Base-by-base conservation (phyloP, 768 basidiomycete genomes). In the Cyclocybe cylindracea region DNA sequence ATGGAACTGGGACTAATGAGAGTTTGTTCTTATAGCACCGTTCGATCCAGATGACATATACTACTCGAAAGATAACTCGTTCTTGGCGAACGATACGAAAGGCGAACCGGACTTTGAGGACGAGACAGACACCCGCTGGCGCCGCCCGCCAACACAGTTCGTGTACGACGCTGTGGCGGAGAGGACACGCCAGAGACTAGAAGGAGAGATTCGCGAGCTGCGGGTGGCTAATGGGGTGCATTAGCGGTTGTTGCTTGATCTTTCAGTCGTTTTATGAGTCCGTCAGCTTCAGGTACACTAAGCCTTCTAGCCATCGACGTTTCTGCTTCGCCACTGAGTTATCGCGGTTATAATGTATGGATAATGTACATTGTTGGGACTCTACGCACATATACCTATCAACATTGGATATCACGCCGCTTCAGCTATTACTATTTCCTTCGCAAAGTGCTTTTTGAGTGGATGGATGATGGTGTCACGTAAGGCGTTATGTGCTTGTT, bases 161-260 rank as follows among this genome's bases (percentile, higher is more conserved):
- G 91, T 89, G n/a, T 97, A 97, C 66, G 94, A 97, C 64, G 94
- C 94, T 0, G 91, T 87, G 5, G 91, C 91, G 19, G 93, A 96
- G 66, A 80, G 89, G 55, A 83, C 83, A 46, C 73, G 80, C 57
- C 77, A 84, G 70, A 74, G 82, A 50, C 73, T 87, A 47, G 70
- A 70, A 51, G 77, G 82, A 56, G 77, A 69, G 18, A 34, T 32
- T 14, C 51, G 33, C 14, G 46, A 39, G 19, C 40, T 37, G 37
- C 39, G 46, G 16, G 37, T 50, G 45, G 52, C 50, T 43, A 58
- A 58, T 38, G 57, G 57, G 35, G 14, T 50, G 34, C 46, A 58
- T 44, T 58, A 46, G 24, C 24, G 24, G 24, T 24, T 24, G 5
- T 5, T 24, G 24, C 24, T 24, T 24, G 24, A n/a, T 24, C 24